Conservation (phyloP, 805 yeast genomes). For the Wickerhamiella alocasiicola region DNA sequence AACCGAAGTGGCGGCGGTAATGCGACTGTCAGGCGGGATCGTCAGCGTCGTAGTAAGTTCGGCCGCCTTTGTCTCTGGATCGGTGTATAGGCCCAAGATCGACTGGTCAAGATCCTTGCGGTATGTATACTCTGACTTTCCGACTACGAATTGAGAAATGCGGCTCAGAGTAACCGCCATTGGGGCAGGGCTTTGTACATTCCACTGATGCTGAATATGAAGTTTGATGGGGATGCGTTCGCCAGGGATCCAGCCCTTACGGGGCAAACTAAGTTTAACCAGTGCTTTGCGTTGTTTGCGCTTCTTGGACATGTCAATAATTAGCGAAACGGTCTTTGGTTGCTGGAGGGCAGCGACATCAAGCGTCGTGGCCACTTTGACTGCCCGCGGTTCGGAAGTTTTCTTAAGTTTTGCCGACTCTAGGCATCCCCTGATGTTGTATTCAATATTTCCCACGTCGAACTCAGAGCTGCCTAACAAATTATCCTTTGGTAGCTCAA, state of each 20-base stretch:
- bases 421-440: slow-evolving; percentile 40
- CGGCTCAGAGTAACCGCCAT: slow-evolving; percentile 68
- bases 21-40: slow-evolving; percentile 77
- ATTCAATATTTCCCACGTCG: slow-evolving; percentile 73
- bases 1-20: slow-evolving; percentile 60
- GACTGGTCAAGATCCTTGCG: slow-evolving; percentile 75
- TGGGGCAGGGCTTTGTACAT: slow-evolving; percentile 57
- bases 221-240: slow-evolving; percentile 66
- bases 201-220: slow-evolving; percentile 54
- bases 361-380: slow-evolving; percentile 49
- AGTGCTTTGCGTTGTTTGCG: slow-evolving; percentile 24
- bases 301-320: slow-evolving; percentile 36
- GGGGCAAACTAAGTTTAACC: slow-evolving; percentile 36
- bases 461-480: slow-evolving; percentile 66
- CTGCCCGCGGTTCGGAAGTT: slow-evolving; percentile 5
- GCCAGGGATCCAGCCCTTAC: slow-evolving; percentile 65
- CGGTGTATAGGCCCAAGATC: slow-evolving; percentile 65
- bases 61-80: slow-evolving; percentile 46
- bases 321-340: slow-evolving; percentile 53
- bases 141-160: slow-evolving; percentile 37
- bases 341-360: slow-evolving; percentile 56
- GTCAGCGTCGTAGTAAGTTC: slow-evolving; percentile 50
- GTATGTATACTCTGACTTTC: slow-evolving; percentile 33
- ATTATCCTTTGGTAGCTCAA: slow-evolving; percentile 62
- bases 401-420: slow-evolving; percentile 16